A percentile compares a stretch with the other conserved stretches of the same genome.
Conservation (phyloP, 2,329 filamentous ascomycete species). For the Lecanoromycetidae sp. region DNA sequence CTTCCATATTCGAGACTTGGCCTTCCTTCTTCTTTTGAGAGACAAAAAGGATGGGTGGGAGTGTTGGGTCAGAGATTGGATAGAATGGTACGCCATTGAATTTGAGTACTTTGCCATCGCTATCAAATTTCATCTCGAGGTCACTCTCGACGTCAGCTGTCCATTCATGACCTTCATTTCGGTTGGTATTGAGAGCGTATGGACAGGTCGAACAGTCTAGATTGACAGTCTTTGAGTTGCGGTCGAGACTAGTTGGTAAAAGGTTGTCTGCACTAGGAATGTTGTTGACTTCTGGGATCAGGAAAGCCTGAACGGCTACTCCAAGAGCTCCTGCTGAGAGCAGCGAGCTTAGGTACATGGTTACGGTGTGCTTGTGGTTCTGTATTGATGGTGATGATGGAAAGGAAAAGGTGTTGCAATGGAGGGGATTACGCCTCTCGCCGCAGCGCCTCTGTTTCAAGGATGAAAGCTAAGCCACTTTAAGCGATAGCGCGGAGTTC, state of each 20-base stretch:
- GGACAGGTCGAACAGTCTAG: conserved; percentile 17
- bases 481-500: too few species aligned
- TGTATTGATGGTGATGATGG: neutral
- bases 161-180: conserved; percentile 18
- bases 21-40: conserved; percentile 14
- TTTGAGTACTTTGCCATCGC: conserved; percentile 10
- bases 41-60: conserved; percentile 13
- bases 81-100: conserved; percentile 17
- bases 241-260: neutral
- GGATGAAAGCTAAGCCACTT: too few species aligned
- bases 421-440: too few species aligned
- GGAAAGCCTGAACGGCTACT: conserved; percentile 5
- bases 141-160: conserved; percentile 15
- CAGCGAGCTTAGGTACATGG: conserved; percentile 6
- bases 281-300: conserved; percentile 5
- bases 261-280: neutral
- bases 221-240: neutral
- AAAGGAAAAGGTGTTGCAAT: neutral
- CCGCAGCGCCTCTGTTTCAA: too few species aligned
- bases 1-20: conserved; percentile 7
- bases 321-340: neutral
- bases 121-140: conserved; percentile 14
- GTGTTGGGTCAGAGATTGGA: conserved; percentile 5
- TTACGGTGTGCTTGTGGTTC: neutral
- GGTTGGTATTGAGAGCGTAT: conserved; percentile 16